Evolutionary conservation across 352 stramenopile genomes (phyloP).

Genomic region (Globisporangium heterothallicum): DNA sequence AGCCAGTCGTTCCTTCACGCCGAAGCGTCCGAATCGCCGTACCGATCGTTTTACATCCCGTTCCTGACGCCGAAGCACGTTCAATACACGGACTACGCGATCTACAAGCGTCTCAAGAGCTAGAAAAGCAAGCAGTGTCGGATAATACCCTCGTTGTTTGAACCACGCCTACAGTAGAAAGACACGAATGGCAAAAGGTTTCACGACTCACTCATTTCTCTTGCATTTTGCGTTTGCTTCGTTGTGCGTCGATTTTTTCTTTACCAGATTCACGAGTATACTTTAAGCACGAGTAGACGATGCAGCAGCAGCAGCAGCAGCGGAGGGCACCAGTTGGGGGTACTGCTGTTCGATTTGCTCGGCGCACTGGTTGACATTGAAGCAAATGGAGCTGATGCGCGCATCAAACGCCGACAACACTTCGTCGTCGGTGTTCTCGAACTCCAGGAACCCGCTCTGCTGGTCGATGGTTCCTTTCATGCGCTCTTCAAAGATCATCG

Average conservation of each 20-base stretch:
- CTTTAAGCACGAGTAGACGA: constrained; percentile 7
- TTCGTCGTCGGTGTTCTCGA: constrained; percentile 76
- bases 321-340: constrained; percentile 31
- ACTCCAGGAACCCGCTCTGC: constrained; percentile 78
- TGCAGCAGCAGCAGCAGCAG: constrained; percentile 11
- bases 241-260: background rate
- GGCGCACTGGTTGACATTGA: constrained; percentile 82
- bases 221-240: background rate
- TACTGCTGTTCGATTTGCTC: constrained; percentile 80
- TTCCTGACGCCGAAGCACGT: constrained; percentile 50
- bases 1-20: constrained; percentile 54
- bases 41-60: constrained; percentile 76
- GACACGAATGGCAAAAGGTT: no score
- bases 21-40: constrained; percentile 55
- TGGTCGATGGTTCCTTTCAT: constrained; percentile 92
- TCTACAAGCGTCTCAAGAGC: constrained; percentile 51
- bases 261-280: background rate
- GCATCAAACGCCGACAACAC: constrained; percentile 67
- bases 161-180: no score
- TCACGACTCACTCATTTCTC: background rate
- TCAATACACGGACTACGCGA: constrained; percentile 47
- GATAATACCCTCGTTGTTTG: no score
- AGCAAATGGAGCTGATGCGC: constrained; percentile 76
- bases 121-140: background rate
- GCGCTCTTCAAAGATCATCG: constrained; percentile 92